phyloP scores from a whole-genome alignment of 192 early-diverging fungal genomes.

The Entrophospora sp. region DNA sequence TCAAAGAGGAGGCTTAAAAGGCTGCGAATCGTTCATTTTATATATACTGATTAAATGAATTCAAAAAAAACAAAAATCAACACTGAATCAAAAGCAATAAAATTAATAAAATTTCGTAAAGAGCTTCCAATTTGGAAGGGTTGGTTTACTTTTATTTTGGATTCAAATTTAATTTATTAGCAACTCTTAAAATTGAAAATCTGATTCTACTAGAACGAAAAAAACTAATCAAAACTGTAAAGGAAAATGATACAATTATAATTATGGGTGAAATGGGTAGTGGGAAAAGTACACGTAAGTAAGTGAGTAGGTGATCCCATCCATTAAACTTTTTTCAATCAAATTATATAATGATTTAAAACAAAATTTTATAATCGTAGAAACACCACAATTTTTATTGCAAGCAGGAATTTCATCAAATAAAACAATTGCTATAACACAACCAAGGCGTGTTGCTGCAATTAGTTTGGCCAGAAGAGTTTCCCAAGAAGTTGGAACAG shows the following conservation, averaged over 20 bases:
- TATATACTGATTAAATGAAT: too few relatives aligned
- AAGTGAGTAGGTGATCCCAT: background rate
- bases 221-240: slow-evolving; percentile 69
- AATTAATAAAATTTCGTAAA: slow-evolving; percentile 8
- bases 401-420: slow-evolving; percentile 53
- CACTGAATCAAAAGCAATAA: too few relatives aligned
- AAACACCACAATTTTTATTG: slow-evolving; percentile 90
- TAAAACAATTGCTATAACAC: slow-evolving; percentile 72
- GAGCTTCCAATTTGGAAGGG: slow-evolving; percentile 20
- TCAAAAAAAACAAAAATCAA: too few relatives aligned
- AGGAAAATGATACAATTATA: slow-evolving; percentile 61
- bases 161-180: background rate
- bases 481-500: slow-evolving; percentile 67
- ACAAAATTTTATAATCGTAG: background rate
- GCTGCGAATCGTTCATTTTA: too few relatives aligned
- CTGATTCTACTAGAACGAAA: slow-evolving; percentile 39
- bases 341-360: background rate
- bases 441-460: slow-evolving; percentile 77
- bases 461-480: slow-evolving; percentile 75
- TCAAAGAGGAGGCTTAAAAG: too few relatives aligned
- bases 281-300: slow-evolving; percentile 84
- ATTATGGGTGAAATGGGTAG: slow-evolving; percentile 96
- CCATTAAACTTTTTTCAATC: background rate
- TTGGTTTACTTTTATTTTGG: background rate
- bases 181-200: background rate